Evolutionary conservation across 2,329 filamentous ascomycete genomes (phyloP), one percentile per base, ranked within the genome.

Genomic region (Aspergillus viridinutans): DNA sequence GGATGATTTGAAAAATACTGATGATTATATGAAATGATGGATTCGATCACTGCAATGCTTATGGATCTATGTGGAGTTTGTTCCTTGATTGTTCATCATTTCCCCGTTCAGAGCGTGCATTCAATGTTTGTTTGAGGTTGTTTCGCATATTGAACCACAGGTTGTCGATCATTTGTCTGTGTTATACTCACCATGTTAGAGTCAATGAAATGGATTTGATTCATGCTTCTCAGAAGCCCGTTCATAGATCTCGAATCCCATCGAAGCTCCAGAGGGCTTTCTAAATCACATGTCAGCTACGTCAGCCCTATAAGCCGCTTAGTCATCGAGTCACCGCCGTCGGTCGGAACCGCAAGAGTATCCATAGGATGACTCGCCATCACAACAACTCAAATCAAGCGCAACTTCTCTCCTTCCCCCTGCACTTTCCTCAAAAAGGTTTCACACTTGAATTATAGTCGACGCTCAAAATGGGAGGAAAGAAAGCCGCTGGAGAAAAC

Each of bases 391-490:
- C 12, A 17, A 5, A 17, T 47, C 29, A 40, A n/a, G 21, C 29
- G 2, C 49, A 51, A 40, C 20, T 17, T 25, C 47, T 32, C 12
- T 47, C 21, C 43, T 8, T 25, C 5, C 3, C 0, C 7, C 23
- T 14, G 21, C 12, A 21, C 6, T 14, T 26, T 3, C 20, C n/a
- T 43, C 5, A 38, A 5, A 43, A 12, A 21, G 9, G 0, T 4
- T 43, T 43, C n/a, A 43, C 21, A 10, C 17, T 43, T 6, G 40
- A 43, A 1, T 43, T 23, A 43, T 43, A 43, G 3, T 21, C 1
- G 12, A 3, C n/a, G 21, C 29, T 12, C 58, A 78, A 63, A 62
- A 92, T 92, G 89, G 87, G 81, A 66, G 90, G 90, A 76, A 92
- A 90, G 75, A 84, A 81, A 69, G 74, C 64, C 58, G 77, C 69